phyloP scores from a whole-genome alignment of 1,139 yeast genomes.

The Magnusiomyces suaveolens region DNA sequence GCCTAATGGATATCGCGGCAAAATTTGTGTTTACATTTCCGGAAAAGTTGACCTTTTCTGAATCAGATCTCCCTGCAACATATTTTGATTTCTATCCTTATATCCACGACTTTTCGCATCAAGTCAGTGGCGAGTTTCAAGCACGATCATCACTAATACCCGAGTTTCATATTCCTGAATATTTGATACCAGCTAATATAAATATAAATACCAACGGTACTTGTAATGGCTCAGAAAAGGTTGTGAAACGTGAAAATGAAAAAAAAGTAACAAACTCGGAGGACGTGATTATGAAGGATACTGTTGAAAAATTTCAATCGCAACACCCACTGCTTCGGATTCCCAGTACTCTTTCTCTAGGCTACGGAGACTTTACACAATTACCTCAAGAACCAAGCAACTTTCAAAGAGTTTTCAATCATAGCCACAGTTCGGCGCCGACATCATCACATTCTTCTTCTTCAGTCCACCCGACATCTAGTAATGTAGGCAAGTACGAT shows the following conservation, averaged over 20 bases:
- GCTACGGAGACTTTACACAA: conserved; percentile 56
- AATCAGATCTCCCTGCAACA: conserved; percentile 6
- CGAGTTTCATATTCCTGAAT: conserved; percentile 4
- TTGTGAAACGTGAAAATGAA: neutral
- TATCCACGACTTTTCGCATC: conserved; percentile 65
- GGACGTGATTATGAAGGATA: neutral
- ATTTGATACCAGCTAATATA: conserved; percentile 7
- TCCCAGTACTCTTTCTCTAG: conserved; percentile 41
- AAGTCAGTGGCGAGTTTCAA: conserved; percentile 42
- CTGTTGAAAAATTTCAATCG: neutral
- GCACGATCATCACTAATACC: conserved; percentile 37
- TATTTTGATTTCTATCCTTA: conserved; percentile 42
- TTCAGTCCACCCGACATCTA: neutral
- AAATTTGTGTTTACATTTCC: conserved; percentile 39
- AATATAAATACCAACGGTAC: neutral
- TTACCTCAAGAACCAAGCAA: conserved; percentile 2
- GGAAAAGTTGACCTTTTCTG: neutral
- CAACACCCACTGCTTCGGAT: neutral
- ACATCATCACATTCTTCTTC: too few relatives aligned
- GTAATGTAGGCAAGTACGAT: conserved; percentile 19
- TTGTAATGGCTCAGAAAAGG: neutral
- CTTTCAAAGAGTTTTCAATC: neutral
- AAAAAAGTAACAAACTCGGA: neutral
- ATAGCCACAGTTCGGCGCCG: neutral
- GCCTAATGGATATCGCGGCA: conserved; percentile 63